phyloP scores from a whole-genome alignment of 1,284 basidiomycete genomes.

The Leccinum ponderosum region DNA sequence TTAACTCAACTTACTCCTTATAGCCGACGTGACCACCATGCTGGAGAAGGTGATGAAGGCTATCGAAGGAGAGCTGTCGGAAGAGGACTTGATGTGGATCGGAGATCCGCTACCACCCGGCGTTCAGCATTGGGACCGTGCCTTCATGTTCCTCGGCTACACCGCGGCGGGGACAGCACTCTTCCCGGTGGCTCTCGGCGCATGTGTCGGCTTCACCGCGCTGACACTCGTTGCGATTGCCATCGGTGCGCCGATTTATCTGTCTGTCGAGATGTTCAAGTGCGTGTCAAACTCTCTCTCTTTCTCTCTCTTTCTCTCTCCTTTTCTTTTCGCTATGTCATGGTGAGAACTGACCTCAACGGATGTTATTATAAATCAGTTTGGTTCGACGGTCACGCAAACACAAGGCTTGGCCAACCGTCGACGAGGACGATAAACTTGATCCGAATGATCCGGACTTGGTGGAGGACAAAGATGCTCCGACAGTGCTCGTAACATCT shows the following conservation, averaged over 20 bases:
- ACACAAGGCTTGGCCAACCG: background rate
- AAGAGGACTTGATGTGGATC: constrained; percentile 19
- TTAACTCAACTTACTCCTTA: background rate
- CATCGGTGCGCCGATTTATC: background rate
- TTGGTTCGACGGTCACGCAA: background rate
- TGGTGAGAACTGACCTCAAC: background rate
- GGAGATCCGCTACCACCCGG: constrained; percentile 7
- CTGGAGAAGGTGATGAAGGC: background rate
- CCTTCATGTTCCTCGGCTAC: background rate
- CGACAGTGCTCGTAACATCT: background rate
- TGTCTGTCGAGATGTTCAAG: background rate
- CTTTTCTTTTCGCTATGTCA: background rate
- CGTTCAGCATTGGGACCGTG: background rate
- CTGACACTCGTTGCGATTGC: background rate
- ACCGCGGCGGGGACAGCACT: background rate
- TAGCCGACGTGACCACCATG: constrained; percentile 17
- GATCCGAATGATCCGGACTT: background rate
- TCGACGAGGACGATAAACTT: background rate
- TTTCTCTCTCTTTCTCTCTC: background rate
- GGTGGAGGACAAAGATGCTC: background rate
- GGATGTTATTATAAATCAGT: background rate
- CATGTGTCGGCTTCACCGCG: background rate
- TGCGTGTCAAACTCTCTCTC: background rate
- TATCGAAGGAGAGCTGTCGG: constrained; percentile 20
- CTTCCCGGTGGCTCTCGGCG: background rate